Base-by-base conservation (phyloP, 257 asterid genomes). In the Ligustrum vulgare region DNA sequence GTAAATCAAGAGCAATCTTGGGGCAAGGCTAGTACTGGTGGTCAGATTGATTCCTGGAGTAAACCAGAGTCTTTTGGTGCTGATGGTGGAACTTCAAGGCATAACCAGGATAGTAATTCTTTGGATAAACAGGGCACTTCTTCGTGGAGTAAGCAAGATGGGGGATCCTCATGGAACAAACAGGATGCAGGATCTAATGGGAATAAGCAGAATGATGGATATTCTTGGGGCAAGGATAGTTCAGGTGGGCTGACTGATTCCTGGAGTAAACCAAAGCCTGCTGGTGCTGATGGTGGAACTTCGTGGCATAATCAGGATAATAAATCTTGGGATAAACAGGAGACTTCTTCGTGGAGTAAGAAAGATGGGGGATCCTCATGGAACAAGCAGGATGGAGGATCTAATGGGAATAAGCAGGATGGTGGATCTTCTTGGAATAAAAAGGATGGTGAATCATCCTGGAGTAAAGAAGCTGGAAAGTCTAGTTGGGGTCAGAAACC, bases 61-160 rank as follows among this genome's bases (percentile, higher is more conserved):
- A 86, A 86, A 73, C 82, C 74, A 11, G 81, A 75, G 36, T 71
- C 81, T 77, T 76, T 37, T 75, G 82, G 41, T 74, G 69, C 79
- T 75, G 91, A 77, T 23, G 77, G 81, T 51, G 89, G 82, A 70
- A 5, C 90, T 36, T 86, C 86, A 18, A 80, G 85, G 88, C 70
- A 78, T 75, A 74, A 74, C 33, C 82, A 73, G 51, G 82, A 67
- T 73, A 62, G 75, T 28, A 58, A 56, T 12, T 71, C 80, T 22
- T 23, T 15, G 67, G 34, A 60, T 23, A 60, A 60, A 23, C 67
- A 60, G 18, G 67, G 9, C 2, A 60, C 67, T 60, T 60, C 67
- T 60, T 60, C 18, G 6, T 2, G 31, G 35, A 23, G 16, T 10
- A 25, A 23, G 67, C 33, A 23, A 22, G 67, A 60, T 25, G 67